These are phyloP conservation scores for Aspergillus caelatus DNA, from an alignment of 2,329 filamentous ascomycete genomes.

Conservation along the genomic window DNA sequence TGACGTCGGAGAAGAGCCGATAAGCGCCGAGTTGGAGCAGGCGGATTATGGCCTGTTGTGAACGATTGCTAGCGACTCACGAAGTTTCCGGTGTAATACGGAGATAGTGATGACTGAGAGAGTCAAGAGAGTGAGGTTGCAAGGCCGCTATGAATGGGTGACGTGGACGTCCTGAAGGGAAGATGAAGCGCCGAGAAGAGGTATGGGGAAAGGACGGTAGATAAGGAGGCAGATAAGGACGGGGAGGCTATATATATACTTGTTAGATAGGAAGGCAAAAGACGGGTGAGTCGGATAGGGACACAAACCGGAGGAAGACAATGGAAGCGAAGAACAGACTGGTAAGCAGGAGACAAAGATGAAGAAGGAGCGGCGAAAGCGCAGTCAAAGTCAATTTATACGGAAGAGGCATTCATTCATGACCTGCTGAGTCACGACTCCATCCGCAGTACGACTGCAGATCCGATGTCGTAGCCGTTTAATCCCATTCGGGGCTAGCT, in stretches of 20 bases:
- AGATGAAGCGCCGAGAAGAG: neutral
- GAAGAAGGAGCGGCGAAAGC: slow-evolving; percentile 20
- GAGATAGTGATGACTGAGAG: neutral
- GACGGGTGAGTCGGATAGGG: neutral
- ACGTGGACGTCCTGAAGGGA: slow-evolving; percentile 1
- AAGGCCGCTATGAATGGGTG: neutral
- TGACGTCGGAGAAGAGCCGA: slow-evolving; percentile 17
- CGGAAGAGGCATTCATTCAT: slow-evolving; percentile 17
- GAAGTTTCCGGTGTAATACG: neutral
- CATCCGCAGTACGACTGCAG: slow-evolving; percentile 10
- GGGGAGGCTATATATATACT: slow-evolving; percentile 9
- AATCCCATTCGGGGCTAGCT: neutral
- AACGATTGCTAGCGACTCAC: slow-evolving; percentile 2
- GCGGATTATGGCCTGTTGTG: neutral
- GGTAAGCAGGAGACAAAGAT: slow-evolving; percentile 2
- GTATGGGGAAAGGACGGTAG: slow-evolving; percentile 5
- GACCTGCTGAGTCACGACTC: slow-evolving; percentile 21
- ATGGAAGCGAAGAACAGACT: slow-evolving; percentile 2
- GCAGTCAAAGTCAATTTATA: slow-evolving; percentile 29
- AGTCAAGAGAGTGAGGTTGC: neutral
- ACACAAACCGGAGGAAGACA: slow-evolving; percentile 13
- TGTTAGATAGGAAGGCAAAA: slow-evolving; percentile 1
- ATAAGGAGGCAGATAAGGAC: slow-evolving; percentile 12
- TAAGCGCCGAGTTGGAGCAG: slow-evolving; percentile 11
- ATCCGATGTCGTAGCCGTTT: slow-evolving; percentile 15